Evolutionary conservation across 192 early-diverging fungal genomes (phyloP).

Genomic region (Spizellomyces punctatus): DNA sequence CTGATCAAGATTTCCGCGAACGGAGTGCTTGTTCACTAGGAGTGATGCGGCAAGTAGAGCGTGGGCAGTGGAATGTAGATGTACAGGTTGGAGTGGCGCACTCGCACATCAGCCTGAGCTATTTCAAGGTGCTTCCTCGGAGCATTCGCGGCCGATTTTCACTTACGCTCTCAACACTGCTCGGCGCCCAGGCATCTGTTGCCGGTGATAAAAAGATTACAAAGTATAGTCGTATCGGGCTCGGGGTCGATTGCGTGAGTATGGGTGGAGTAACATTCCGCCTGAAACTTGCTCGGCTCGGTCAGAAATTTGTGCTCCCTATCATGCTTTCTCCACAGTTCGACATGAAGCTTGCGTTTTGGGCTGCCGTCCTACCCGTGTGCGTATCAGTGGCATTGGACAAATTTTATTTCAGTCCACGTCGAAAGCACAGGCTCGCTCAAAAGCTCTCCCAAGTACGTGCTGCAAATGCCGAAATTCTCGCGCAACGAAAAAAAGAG

Average conservation of each 20-base stretch:
- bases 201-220: constrained; percentile 44
- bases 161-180: constrained; percentile 37
- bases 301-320: constrained; percentile 53
- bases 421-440: constrained; percentile 29
- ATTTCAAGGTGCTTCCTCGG: constrained; percentile 37
- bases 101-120: constrained; percentile 36
- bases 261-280: constrained; percentile 46
- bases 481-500: constrained; percentile 66
- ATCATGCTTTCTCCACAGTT: constrained; percentile 50
- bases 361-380: constrained; percentile 43
- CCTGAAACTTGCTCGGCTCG: constrained; percentile 49
- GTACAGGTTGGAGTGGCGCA: constrained; percentile 40
- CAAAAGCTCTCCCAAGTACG: constrained; percentile 40
- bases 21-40: constrained; percentile 43
- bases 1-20: constrained; percentile 14
- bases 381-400: constrained; percentile 36
- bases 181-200: constrained; percentile 39
- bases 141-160: constrained; percentile 37
- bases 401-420: constrained; percentile 36
- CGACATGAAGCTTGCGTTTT: constrained; percentile 43
- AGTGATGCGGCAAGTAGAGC: constrained; percentile 30
- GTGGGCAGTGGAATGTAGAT: constrained; percentile 37
- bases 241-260: constrained; percentile 47
- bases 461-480: constrained; percentile 49
- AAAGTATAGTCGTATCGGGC: constrained; percentile 45